A percentile compares a stretch with the other conserved stretches of the same genome.
Evolutionary conservation across 768 basidiomycete species (phyloP).

Genomic region (Leccinum incarnatum): DNA sequence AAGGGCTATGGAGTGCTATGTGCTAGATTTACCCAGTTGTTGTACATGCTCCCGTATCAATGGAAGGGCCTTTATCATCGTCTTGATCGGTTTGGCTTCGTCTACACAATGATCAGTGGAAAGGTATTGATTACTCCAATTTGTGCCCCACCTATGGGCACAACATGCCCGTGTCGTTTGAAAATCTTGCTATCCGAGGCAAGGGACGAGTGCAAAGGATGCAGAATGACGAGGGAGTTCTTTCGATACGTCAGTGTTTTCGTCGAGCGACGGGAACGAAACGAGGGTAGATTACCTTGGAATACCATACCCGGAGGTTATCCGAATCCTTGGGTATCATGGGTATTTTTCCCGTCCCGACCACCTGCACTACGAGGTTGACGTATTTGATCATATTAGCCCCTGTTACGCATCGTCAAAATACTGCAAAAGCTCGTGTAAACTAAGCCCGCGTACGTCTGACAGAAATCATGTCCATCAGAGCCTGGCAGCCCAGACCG

Average conservation of each 20-base stretch:
- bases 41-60: conserved; percentile 58
- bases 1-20: conserved; percentile 8
- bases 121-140: not conserved
- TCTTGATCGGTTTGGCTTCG: conserved; percentile 69
- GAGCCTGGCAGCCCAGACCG: conserved; percentile 73
- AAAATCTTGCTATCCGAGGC: conserved; percentile 39
- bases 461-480: conserved; percentile 70
- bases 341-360: conserved; percentile 61
- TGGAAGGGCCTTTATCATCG: conserved; percentile 67
- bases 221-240: conserved; percentile 73
- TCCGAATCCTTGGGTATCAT: conserved; percentile 52
- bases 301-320: conserved; percentile 70
- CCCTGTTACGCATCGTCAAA: conserved; percentile 30
- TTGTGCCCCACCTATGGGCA: conserved; percentile 45
- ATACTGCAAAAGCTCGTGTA: not conserved
- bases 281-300: conserved; percentile 43
- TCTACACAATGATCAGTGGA: conserved; percentile 37
- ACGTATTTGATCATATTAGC: conserved; percentile 59
- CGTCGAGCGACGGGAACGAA: not conserved
- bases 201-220: conserved; percentile 55
- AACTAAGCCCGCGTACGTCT: conserved; percentile 51
- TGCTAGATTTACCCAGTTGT: conserved; percentile 17
- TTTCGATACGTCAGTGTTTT: conserved; percentile 31
- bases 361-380: conserved; percentile 73
- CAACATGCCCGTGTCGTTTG: conserved; percentile 63